Evolutionary conservation across 371 early-diverging fungal genomes (phyloP).

Genomic region (Zychaea mexicana): DNA sequence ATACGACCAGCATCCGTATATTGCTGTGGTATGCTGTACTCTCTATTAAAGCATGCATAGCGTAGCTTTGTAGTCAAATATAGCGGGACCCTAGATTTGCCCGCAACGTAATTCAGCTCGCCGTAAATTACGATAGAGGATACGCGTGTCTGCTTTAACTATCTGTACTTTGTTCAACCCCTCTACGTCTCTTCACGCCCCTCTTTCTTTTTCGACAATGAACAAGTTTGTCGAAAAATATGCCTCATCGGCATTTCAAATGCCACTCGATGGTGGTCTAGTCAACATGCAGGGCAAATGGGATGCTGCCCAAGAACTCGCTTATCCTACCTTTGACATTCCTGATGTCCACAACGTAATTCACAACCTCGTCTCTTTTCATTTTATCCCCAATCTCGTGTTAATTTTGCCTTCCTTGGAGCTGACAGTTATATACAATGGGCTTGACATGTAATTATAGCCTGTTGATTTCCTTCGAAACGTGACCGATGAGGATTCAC

Average conservation of each 20-base stretch:
- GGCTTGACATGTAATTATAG: slow-evolving; percentile 31
- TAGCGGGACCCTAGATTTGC: slow-evolving; percentile 4
- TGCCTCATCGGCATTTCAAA: slow-evolving; percentile 42
- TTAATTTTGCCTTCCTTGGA: not conserved
- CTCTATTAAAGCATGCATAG: too few species aligned
- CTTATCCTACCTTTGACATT: slow-evolving; percentile 75
- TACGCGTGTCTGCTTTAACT: slow-evolving; percentile 2
- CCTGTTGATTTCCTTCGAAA: slow-evolving; percentile 67
- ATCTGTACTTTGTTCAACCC: not conserved
- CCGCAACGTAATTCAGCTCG: slow-evolving; percentile 1
- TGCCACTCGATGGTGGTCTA: slow-evolving; percentile 37
- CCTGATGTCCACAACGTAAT: slow-evolving; percentile 75
- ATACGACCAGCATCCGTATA: too few species aligned
- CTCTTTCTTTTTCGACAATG: slow-evolving; percentile 33
- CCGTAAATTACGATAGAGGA: not conserved
- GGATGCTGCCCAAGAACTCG: slow-evolving; percentile 68
- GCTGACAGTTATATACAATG: not conserved
- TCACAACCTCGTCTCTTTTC: not conserved
- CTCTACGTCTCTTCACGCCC: not conserved
- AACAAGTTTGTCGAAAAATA: slow-evolving; percentile 62
- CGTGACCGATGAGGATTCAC: slow-evolving; percentile 61
- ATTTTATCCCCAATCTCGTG: not conserved
- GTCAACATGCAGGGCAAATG: slow-evolving; percentile 46
- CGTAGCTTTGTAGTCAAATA: not conserved
- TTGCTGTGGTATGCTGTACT: too few species aligned